phyloP scores from a whole-genome alignment of 2,329 filamentous ascomycete species.

The Stachybotrys chartarum region DNA sequence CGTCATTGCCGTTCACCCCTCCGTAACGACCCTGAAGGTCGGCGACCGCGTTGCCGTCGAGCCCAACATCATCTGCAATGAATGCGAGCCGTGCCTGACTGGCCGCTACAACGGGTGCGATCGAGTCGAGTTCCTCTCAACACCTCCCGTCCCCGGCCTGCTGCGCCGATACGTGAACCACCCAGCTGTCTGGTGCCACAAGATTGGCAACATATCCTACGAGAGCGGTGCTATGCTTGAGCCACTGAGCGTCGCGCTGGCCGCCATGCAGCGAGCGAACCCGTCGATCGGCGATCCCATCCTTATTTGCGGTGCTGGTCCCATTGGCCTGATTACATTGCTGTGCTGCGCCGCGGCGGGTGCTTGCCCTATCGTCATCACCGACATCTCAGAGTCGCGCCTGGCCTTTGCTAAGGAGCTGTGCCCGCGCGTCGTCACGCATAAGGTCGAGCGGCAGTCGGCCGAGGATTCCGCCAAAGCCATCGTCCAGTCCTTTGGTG shows the following conservation, averaged over 20 bases:
- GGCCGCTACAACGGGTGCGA: slow-evolving; percentile 96
- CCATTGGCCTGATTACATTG: slow-evolving; percentile 85
- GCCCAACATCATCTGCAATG: slow-evolving; percentile 86
- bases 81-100: slow-evolving; percentile 84
- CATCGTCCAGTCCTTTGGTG: slow-evolving; percentile 60
- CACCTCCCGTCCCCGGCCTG: slow-evolving; percentile 80
- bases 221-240: slow-evolving; percentile 89
- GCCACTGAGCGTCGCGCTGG: slow-evolving; percentile 81
- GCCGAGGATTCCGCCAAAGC: slow-evolving; percentile 69
- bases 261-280: slow-evolving; percentile 76
- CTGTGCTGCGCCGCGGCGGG: slow-evolving; percentile 81
- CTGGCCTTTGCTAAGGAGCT: slow-evolving; percentile 79
- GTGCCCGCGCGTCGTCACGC: slow-evolving; percentile 70
- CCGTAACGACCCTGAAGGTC: slow-evolving; percentile 68
- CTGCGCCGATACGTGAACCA: slow-evolving; percentile 92
- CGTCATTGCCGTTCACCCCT: slow-evolving; percentile 73
- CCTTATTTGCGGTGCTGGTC: slow-evolving; percentile 85
- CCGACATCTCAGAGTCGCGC: slow-evolving; percentile 84
- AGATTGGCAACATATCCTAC: slow-evolving; percentile 86
- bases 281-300: slow-evolving; percentile 80
- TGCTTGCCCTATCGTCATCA: slow-evolving; percentile 85
- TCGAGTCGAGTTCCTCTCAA: slow-evolving; percentile 77
- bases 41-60: slow-evolving; percentile 93
- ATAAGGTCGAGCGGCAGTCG: slow-evolving; percentile 62
- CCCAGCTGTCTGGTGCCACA: slow-evolving; percentile 91